These are phyloP conservation scores for Geotrichum candidum DNA, from an alignment of 1,139 yeast genomes.

Conservation along the genomic window DNA sequence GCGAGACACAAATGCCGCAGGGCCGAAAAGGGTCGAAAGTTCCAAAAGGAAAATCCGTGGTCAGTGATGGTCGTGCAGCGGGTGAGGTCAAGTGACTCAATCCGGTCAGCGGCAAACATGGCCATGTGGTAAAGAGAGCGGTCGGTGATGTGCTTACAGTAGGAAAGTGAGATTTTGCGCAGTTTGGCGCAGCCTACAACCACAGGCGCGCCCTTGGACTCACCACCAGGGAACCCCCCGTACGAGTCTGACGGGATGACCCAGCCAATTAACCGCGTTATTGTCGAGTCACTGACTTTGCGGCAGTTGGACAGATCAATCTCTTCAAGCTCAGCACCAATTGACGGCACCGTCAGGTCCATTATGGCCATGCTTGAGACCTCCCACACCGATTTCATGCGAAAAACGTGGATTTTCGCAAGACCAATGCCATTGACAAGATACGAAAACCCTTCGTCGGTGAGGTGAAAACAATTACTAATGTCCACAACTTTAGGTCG, in stretches of 20 bases:
- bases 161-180: conserved; percentile 51
- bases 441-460: conserved; percentile 67
- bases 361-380: conserved; percentile 73
- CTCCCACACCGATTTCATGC: conserved; percentile 71
- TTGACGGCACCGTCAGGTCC: conserved; percentile 64
- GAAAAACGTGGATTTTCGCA: conserved; percentile 50
- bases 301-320: conserved; percentile 68
- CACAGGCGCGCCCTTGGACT: conserved; percentile 17
- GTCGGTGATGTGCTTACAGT: conserved; percentile 71
- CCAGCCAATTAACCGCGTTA: conserved; percentile 62
- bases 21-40: conserved; percentile 48
- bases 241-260: conserved; percentile 24
- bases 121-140: conserved; percentile 60
- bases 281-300: conserved; percentile 63
- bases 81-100: conserved; percentile 56
- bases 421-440: conserved; percentile 65
- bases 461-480: conserved; percentile 68
- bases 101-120: conserved; percentile 48
- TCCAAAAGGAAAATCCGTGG: conserved; percentile 63
- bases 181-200: conserved; percentile 55
- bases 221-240: not conserved
- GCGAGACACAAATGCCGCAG: conserved; percentile 50
- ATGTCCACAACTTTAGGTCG: conserved; percentile 58
- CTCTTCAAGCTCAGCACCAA: conserved; percentile 53
- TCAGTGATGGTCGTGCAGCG: conserved; percentile 76